Conservation (phyloP, 1,284 basidiomycete species). For the Ceratobasidium sp. region DNA sequence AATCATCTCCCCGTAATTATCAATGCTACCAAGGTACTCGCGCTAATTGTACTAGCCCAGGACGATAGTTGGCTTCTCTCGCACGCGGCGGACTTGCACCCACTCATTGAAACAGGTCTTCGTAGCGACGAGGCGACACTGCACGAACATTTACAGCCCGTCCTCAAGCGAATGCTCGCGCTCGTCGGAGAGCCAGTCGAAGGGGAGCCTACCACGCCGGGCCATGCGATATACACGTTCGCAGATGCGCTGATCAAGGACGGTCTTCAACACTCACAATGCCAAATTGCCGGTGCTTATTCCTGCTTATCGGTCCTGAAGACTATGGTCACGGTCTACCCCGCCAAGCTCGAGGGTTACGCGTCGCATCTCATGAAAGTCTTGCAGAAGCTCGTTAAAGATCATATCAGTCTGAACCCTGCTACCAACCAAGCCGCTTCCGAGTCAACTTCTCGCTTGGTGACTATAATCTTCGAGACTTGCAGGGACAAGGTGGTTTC, state of each 20-base stretch:
- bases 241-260: no score
- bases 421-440: conserved; percentile 53
- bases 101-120: conserved; percentile 87
- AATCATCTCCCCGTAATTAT: conserved; percentile 68
- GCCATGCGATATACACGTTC: no score
- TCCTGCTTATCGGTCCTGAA: conserved; percentile 78
- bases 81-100: conserved; percentile 80
- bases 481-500: conserved; percentile 61
- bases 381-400: conserved; percentile 86
- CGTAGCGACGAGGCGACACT: conserved; percentile 76
- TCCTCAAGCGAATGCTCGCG: conserved; percentile 87
- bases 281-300: conserved; percentile 74
- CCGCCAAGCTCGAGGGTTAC: conserved; percentile 87
- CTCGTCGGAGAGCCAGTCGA: no score
- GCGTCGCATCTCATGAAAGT: conserved; percentile 81
- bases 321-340: conserved; percentile 83
- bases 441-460: conserved; percentile 67
- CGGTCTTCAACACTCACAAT: no score
- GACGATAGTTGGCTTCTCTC: conserved; percentile 81
- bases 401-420: conserved; percentile 73
- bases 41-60: conserved; percentile 85
- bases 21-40: conserved; percentile 88
- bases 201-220: no score
- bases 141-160: conserved; percentile 80
- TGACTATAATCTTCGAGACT: conserved; percentile 74